These are phyloP conservation scores for Sporothrix brasiliensis DNA, from an alignment of 2,329 filamentous ascomycete species.

Conservation along the genomic window DNA sequence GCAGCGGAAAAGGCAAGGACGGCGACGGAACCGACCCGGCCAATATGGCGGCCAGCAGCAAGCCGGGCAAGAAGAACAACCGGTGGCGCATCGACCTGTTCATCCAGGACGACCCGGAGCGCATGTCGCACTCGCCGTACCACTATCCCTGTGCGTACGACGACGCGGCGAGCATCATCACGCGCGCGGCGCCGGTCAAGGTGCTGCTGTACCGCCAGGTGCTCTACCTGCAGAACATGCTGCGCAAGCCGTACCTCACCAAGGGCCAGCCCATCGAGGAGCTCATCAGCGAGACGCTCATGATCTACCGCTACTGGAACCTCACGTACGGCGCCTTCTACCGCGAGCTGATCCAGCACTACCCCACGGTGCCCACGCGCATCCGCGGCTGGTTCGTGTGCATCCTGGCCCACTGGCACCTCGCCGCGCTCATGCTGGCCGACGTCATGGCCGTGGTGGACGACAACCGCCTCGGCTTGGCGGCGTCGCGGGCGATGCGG, in stretches of 20 bases:
- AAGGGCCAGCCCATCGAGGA: slow-evolving; percentile 50
- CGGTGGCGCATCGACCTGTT: slow-evolving; percentile 45
- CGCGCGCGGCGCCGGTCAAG: slow-evolving; percentile 60
- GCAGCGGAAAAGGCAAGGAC: not conserved
- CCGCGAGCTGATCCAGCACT: slow-evolving; percentile 53
- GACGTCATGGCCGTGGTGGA: slow-evolving; percentile 58
- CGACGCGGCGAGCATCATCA: slow-evolving; percentile 53
- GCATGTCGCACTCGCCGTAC: slow-evolving; percentile 35
- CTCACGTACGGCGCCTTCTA: slow-evolving; percentile 56
- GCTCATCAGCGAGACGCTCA: slow-evolving; percentile 51
- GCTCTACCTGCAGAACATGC: slow-evolving; percentile 57
- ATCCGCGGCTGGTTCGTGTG: slow-evolving; percentile 64
- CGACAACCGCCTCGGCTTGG: slow-evolving; percentile 41
- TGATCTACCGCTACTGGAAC: slow-evolving; percentile 60
- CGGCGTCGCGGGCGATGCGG: slow-evolving; percentile 40
- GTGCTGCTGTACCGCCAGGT: slow-evolving; percentile 61
- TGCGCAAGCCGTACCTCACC: slow-evolving; percentile 46
- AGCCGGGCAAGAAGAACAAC: slow-evolving; percentile 31
- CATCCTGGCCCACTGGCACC: slow-evolving; percentile 60
- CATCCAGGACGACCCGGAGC: slow-evolving; percentile 42
- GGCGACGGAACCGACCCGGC: not conserved
- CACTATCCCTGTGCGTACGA: slow-evolving; percentile 60
- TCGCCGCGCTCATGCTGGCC: slow-evolving; percentile 58
- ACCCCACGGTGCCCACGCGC: slow-evolving; percentile 53
- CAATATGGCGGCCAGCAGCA: not conserved